A percentile compares a stretch with the other conserved stretches of the same genome.
Evolutionary conservation across 116 monocot species (phyloP).

Genomic region (Cymodocea nodosa): DNA sequence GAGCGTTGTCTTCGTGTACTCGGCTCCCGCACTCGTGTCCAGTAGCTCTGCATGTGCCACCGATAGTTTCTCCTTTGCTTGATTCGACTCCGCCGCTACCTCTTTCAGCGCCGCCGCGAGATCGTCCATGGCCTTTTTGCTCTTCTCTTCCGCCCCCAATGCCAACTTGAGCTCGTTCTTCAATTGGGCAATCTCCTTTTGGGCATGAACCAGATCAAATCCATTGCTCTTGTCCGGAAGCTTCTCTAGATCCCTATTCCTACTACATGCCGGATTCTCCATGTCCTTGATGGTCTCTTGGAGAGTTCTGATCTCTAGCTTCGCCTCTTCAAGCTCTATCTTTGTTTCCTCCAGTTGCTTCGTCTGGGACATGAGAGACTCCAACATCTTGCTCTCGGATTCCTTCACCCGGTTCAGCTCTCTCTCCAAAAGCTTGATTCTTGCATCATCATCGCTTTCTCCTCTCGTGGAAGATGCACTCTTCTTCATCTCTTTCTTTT

Average conservation of each 20-base stretch:
- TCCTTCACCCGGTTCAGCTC: slow-evolving; percentile 45
- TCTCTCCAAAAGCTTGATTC: slow-evolving; percentile 28
- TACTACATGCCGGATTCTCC: background rate
- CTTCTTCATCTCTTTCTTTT: slow-evolving; percentile 12
- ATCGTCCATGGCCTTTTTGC: slow-evolving; percentile 86
- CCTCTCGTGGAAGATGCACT: background rate
- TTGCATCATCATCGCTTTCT: background rate
- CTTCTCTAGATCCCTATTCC: slow-evolving; percentile 12
- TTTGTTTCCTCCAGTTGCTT: slow-evolving; percentile 77
- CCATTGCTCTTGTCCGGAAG: slow-evolving; percentile 1
- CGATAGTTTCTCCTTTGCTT: slow-evolving; percentile 30
- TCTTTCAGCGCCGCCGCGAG: slow-evolving; percentile 70
- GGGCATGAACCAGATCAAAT: background rate
- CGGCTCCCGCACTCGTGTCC: slow-evolving; percentile 17
- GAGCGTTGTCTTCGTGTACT: slow-evolving; percentile 8
- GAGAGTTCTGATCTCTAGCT: slow-evolving; percentile 55
- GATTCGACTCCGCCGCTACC: slow-evolving; percentile 35
- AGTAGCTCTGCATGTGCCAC: slow-evolving; percentile 28
- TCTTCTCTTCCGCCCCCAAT: slow-evolving; percentile 66
- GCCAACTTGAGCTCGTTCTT: slow-evolving; percentile 54
- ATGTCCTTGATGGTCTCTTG: slow-evolving; percentile 11
- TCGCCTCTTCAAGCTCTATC: slow-evolving; percentile 72
- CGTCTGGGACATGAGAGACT: slow-evolving; percentile 70
- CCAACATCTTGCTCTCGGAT: slow-evolving; percentile 71
- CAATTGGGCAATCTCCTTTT: slow-evolving; percentile 31